Evolutionary conservation across 2,329 filamentous ascomycete species (phyloP), one percentile per base, ranked within the genome.

Genomic region (Malbranchea zuffiana): DNA sequence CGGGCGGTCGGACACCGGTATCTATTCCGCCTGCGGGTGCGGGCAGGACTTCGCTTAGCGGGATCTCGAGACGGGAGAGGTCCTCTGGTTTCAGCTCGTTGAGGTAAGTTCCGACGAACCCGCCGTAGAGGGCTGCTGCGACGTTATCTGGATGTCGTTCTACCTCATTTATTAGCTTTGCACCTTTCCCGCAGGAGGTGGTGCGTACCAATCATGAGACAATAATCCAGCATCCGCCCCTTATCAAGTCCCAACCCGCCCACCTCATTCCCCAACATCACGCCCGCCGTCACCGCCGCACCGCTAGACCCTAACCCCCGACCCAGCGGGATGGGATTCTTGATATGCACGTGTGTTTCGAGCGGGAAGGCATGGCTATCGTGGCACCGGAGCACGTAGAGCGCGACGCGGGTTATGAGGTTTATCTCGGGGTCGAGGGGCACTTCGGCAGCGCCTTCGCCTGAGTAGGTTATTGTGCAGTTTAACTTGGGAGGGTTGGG

Each of bases 21-120:
- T 96, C 87, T 32, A 87, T 70, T 36, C 90, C 90, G 44, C 90
- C 90, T 6, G 87, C 86, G 0, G 87, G 87, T 31, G 83, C 75
- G 1, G 88, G 88, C 11, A 96, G 71, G 23, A 96, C 90, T 63
- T 98, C 90, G 47, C 82, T 87, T 20, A 95, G 74, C 3, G 90
- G 90, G 40, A 98, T 94, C 62, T 96, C 90, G 48, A 81, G 86
- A 44, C 90, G 75, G 44, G 85, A 84, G 43, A 86, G 80, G 53
- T 96, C 88, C 59, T 86, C 84, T 3, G 86, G 82, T 47, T 82
- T 78, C 47, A 96, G 71, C 42, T 93, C 88, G 64, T 92, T 93
- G 43, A 96, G 74, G 56, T 96, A 96, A 12, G 88, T 95, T 43
- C 90, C 90, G 17, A 98, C 86, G 49, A 98, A 96, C 20, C 90